Conservation (phyloP, 345 rosid genomes). For the Cardamine resedifolia region DNA sequence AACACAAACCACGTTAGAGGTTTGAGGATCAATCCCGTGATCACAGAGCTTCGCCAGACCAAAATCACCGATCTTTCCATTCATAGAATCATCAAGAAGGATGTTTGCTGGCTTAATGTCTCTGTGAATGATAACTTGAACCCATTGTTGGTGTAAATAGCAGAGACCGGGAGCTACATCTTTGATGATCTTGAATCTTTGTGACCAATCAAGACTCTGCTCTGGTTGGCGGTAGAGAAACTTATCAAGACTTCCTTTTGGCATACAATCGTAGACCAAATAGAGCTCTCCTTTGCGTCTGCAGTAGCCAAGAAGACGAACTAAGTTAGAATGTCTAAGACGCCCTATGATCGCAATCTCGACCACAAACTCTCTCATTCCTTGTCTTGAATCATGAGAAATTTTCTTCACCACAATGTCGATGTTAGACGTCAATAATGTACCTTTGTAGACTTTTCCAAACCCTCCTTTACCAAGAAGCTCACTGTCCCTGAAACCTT, state of each 20-base stretch:
- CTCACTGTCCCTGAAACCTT: conserved; percentile 50
- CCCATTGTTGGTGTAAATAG: conserved; percentile 50
- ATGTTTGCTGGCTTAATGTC: conserved; percentile 48
- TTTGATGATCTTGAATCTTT: conserved; percentile 40
- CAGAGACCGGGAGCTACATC: conserved; percentile 45
- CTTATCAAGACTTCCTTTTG: conserved; percentile 45
- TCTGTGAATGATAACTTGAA: conserved; percentile 46
- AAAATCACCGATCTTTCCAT: conserved; percentile 49
- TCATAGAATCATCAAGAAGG: conserved; percentile 43
- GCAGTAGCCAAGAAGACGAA: conserved; percentile 46
- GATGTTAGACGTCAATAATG: conserved; percentile 26
- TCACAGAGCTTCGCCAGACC: conserved; percentile 50
- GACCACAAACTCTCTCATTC: conserved; percentile 50
- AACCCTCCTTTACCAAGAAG: conserved; percentile 51
- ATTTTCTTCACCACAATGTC: conserved; percentile 50
- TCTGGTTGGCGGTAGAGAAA: conserved; percentile 25
- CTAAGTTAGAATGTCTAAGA: conserved; percentile 48
- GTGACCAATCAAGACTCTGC: conserved; percentile 42
- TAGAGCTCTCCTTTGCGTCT: conserved; percentile 40
- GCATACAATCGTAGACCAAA: conserved; percentile 49
- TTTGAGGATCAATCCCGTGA: conserved; percentile 42
- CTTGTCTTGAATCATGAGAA: conserved; percentile 45
- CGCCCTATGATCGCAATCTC: conserved; percentile 46
- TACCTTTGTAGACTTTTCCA: conserved; percentile 50
- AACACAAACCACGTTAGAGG: conserved; percentile 44